A percentile compares a stretch with the other conserved stretches of the same genome.
phyloP scores from a whole-genome alignment of 1,139 yeast genomes.

The Suhomyces anneliseae region DNA sequence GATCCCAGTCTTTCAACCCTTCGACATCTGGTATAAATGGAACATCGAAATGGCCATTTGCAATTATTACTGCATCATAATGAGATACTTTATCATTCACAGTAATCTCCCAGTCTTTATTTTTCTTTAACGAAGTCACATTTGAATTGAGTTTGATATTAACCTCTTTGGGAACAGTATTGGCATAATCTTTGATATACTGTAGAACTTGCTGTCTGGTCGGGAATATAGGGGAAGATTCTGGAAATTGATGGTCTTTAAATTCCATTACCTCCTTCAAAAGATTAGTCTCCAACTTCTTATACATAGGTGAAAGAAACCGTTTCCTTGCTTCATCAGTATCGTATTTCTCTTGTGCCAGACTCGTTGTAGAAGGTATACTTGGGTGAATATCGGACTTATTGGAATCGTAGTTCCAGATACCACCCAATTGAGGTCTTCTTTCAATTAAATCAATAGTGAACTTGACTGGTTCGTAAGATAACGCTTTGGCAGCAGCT shows the following conservation, averaged over 20 bases:
- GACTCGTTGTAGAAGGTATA: constrained; percentile 21
- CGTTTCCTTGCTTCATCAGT: constrained; percentile 6
- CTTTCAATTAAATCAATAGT: constrained; percentile 46
- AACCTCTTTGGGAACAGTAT: constrained; percentile 27
- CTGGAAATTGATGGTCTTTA: constrained; percentile 35
- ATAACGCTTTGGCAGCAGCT: constrained; percentile 49
- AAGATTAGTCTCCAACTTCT: constrained; percentile 49
- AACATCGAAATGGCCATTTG: constrained; percentile 50
- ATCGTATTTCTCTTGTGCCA: neutral
- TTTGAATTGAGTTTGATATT: constrained; percentile 1
- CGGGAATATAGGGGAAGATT: constrained; percentile 33
- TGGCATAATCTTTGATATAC: constrained; percentile 34
- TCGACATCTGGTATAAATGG: constrained; percentile 46
- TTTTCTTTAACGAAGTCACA: constrained; percentile 6
- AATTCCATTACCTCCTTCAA: constrained; percentile 44
- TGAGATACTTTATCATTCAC: constrained; percentile 10
- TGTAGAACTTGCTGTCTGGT: constrained; percentile 36
- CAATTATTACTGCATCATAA: constrained; percentile 48
- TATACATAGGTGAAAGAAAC: constrained; percentile 47
- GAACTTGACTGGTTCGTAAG: constrained; percentile 37
- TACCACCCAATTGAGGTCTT: constrained; percentile 44
- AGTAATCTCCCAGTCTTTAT: constrained; percentile 19
- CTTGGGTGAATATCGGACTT: constrained; percentile 24
- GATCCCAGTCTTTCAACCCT: constrained; percentile 43
- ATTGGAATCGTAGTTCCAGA: constrained; percentile 45